Conservation (phyloP, 2,329 filamentous ascomycete genomes). For the Waltergamsia citrina region DNA sequence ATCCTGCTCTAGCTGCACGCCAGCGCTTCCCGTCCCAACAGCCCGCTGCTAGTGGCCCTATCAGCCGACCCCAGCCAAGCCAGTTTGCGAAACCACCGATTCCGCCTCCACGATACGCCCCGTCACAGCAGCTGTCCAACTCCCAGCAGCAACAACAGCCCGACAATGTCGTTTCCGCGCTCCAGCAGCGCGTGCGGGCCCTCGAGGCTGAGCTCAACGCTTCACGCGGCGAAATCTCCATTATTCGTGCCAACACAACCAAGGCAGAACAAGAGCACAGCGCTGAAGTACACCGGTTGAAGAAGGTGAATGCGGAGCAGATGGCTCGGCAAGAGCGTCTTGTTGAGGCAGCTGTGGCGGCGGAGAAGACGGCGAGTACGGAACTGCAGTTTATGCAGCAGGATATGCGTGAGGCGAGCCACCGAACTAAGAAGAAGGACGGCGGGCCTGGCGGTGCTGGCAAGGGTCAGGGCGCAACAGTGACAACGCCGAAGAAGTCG, state of each 20-base stretch:
- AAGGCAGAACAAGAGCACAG: constrained; percentile 54
- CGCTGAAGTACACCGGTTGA: constrained; percentile 49
- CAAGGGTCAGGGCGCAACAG: constrained; percentile 5
- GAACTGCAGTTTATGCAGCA: constrained; percentile 66
- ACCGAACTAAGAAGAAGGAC: constrained; percentile 37
- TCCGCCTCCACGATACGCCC: constrained; percentile 10
- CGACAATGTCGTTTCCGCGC: constrained; percentile 26
- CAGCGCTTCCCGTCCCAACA: constrained; percentile 13
- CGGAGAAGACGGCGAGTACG: constrained; percentile 55
- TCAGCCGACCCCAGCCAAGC: constrained; percentile 23
- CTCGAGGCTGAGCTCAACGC: constrained; percentile 48
- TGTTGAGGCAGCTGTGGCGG: constrained; percentile 54
- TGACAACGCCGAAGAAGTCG: constrained; percentile 51
- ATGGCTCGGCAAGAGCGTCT: constrained; percentile 53
- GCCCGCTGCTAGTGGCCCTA: constrained; percentile 9
- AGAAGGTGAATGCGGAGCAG: constrained; percentile 55
- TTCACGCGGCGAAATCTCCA: constrained; percentile 63
- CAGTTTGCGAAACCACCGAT: constrained; percentile 28
- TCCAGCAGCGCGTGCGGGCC: constrained; percentile 42
- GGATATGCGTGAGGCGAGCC: constrained; percentile 54
- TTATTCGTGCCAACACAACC: constrained; percentile 62
- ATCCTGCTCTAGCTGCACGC: constrained; percentile 3
- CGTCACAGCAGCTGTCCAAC: constrained; percentile 10
- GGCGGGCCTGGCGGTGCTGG: constrained; percentile 8
- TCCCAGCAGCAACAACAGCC: constrained; percentile 3